Percentiles rank a stretch among this genome's conserved stretches.
Evolutionary conservation across 306 rosid species (phyloP).

Genomic region (Quercus robur): DNA sequence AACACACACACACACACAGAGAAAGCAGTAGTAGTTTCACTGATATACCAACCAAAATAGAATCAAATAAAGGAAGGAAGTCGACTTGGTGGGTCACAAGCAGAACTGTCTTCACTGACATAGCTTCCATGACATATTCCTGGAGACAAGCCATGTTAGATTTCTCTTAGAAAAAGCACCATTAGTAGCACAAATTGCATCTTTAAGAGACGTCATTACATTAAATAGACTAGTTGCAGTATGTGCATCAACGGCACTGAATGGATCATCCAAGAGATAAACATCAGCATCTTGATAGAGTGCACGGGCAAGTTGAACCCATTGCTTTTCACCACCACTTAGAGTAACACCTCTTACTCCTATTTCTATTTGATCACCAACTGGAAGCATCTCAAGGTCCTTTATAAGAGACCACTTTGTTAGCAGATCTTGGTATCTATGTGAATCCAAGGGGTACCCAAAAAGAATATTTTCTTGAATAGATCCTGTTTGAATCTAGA

Average conservation of each 20-base stretch:
- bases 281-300: constrained; percentile 52
- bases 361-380: constrained; percentile 48
- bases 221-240: constrained; percentile 47
- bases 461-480: constrained; percentile 47
- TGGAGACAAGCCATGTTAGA: constrained; percentile 6
- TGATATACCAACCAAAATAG: constrained; percentile 35
- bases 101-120: constrained; percentile 42
- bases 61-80: constrained; percentile 51
- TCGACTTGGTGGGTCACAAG: constrained; percentile 65
- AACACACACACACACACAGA: not conserved
- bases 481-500: constrained; percentile 57
- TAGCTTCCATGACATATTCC: constrained; percentile 60
- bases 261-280: constrained; percentile 58
- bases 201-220: constrained; percentile 14
- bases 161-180: not conserved
- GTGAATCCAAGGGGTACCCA: constrained; percentile 40
- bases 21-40: not conserved
- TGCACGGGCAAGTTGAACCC: constrained; percentile 52
- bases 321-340: constrained; percentile 53
- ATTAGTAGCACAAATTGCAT: not conserved
- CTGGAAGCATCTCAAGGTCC: constrained; percentile 56
- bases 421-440: constrained; percentile 45
- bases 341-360: constrained; percentile 58
- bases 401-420: constrained; percentile 40
- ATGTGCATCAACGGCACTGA: constrained; percentile 70